These are phyloP conservation scores for Somion occarium DNA, from an alignment of 1,284 basidiomycete genomes.

Conservation along the genomic window DNA sequence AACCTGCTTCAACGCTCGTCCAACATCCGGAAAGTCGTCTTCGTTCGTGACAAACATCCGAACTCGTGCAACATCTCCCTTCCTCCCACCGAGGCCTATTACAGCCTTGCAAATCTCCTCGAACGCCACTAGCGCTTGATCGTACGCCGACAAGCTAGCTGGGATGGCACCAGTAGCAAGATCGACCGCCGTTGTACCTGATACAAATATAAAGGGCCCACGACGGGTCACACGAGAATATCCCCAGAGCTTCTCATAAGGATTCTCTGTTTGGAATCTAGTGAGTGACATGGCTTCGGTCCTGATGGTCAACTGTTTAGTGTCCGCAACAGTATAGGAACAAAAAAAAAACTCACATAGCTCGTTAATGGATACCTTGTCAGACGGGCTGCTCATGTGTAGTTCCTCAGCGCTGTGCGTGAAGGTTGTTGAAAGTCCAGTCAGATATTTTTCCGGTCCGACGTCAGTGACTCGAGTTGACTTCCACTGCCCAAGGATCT, in stretches of 20 bases:
- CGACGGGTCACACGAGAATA: constrained; percentile 45
- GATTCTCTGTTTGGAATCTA: constrained; percentile 35
- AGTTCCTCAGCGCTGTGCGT: no score
- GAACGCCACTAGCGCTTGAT: constrained; percentile 39
- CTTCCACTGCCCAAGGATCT: no score
- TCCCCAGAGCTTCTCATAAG: constrained; percentile 43
- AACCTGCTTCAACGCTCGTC: constrained; percentile 38
- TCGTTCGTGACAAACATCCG: constrained; percentile 42
- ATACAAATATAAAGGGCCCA: constrained; percentile 46
- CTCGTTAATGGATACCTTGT: no score
- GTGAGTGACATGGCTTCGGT: no score
- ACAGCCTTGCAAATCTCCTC: constrained; percentile 38
- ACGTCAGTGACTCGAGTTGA: no score
- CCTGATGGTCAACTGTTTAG: no score
- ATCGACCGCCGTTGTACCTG: constrained; percentile 46
- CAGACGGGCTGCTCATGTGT: no score
- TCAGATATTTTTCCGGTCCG: no score
- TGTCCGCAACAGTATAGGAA: no score
- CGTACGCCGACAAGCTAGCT: constrained; percentile 38
- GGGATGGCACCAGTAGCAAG: constrained; percentile 33
- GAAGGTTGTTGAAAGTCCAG: no score
- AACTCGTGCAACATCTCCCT: constrained; percentile 39
- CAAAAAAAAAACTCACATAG: no score
- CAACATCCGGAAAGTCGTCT: constrained; percentile 37
- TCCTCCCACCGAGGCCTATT: constrained; percentile 35